Base-by-base conservation (phyloP, 129 eudicot genomes). In the Dittrichia graveolens region DNA sequence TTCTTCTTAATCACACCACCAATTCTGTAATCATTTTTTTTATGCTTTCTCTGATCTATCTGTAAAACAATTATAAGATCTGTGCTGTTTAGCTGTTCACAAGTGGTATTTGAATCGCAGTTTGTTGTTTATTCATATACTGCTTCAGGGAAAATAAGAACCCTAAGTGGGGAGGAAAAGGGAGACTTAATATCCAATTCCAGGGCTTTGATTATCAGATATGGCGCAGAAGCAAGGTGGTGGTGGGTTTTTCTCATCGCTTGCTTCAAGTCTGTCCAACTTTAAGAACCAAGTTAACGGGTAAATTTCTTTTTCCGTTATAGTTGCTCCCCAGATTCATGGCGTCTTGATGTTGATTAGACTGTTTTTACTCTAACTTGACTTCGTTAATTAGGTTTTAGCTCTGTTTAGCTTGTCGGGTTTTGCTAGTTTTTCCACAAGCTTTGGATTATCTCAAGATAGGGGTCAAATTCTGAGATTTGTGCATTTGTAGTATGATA, bases 241-340 rank as follows among this genome's bases (percentile, higher is more conserved):
- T 31, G 86, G 89, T 40, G 88, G 85, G 16, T 87, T 87, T 76
- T 87, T 87, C 66, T 68, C 92, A 24, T 81, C 88, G 37, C 65
- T 87, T 39, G 88, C 88, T 55, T 87, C 92, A 18, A 81, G 84
- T 74, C 7, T 85, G 15, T 81, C 89, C 63, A 85, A 68, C 68
- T 82, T 81, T 24, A 77, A 69, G 88, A 50, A 54, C 76, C 77
- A 80, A 72, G 92, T 87, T 74, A 87, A 87, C 59, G 88, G 88
- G 92, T 87, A 86, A 24, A 31, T 45, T 42, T 58, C 39, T 65
- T 42, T 54, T n/a, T 57, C 7, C 39, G 0, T 72, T 39, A 57
- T 12, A 38, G 19, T 38, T 67, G 57, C 41, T 46, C 18, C 18
- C 9, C 39, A 19, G 60, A 63, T 72, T 61, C 6, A 52, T 71